A percentile compares a stretch with the other conserved stretches of the same genome.
phyloP scores from a whole-genome alignment of 768 basidiomycete genomes.

The Mycena olivaceomarginata region DNA sequence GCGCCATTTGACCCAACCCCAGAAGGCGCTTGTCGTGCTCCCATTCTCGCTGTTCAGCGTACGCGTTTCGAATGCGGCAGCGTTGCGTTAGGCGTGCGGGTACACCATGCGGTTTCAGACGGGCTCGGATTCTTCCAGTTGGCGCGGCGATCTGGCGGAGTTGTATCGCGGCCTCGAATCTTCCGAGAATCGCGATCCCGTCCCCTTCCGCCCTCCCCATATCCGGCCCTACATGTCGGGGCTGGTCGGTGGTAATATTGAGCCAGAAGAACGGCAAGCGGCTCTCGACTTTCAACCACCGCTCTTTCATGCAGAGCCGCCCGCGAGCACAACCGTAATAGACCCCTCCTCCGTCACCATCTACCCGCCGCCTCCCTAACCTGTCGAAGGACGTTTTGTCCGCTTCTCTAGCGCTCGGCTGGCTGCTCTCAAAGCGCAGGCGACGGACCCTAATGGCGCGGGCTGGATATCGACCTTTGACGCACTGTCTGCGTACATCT shows the following conservation, averaged over 20 bases:
- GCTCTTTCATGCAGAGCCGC: conserved; percentile 1
- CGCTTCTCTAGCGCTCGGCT: conserved; percentile 42
- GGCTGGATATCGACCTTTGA: conserved; percentile 46
- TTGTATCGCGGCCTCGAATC: conserved; percentile 41
- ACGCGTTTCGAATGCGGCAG: conserved; percentile 47
- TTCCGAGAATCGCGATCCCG: background rate
- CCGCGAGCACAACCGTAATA: background rate
- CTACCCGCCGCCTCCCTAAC: conserved; percentile 14
- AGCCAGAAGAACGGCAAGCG: conserved; percentile 31
- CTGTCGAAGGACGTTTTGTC: conserved; percentile 39
- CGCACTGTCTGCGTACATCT: conserved; percentile 40
- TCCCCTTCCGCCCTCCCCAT: conserved; percentile 36
- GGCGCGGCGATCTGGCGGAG: conserved; percentile 41
- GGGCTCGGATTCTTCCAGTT: conserved; percentile 45
- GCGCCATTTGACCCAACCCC: conserved; percentile 40
- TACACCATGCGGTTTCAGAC: conserved; percentile 40
- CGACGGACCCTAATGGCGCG: conserved; percentile 37
- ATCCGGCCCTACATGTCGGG: conserved; percentile 42
- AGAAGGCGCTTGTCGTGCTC: conserved; percentile 15
- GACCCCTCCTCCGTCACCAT: background rate
- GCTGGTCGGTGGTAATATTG: conserved; percentile 24
- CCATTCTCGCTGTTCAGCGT: conserved; percentile 44
- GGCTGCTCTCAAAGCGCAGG: conserved; percentile 27
- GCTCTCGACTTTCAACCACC: conserved; percentile 36
- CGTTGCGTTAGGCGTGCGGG: conserved; percentile 43